A percentile compares a stretch with the other conserved stretches of the same genome.
Conservation (phyloP, 2,329 filamentous ascomycete species). For the Ceratocystis ficicola region DNA sequence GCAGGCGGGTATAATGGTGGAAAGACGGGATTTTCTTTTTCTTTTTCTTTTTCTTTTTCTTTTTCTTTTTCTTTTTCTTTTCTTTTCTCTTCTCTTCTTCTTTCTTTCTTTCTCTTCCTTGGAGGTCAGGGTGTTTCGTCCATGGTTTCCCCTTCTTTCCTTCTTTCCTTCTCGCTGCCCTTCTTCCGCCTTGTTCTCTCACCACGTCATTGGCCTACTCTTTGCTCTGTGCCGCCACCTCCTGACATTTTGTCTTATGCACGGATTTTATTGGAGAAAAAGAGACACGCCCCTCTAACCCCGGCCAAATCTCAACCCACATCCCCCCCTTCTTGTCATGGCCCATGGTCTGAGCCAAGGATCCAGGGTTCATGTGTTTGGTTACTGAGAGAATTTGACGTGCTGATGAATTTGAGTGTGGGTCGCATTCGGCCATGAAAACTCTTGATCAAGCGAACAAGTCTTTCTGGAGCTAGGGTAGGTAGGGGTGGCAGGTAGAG, state of each 20-base stretch:
- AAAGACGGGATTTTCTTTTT: neutral
- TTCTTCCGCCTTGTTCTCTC: neutral
- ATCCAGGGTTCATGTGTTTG: constrained; percentile 4
- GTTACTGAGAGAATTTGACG: constrained; percentile 9
- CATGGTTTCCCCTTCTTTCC: neutral
- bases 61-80: neutral
- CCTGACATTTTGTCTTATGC: neutral
- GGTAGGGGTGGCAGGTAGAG: neutral
- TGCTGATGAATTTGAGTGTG: constrained; percentile 12
- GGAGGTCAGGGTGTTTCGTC: neutral
- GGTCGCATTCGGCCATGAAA: constrained; percentile 15
- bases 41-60: no score
- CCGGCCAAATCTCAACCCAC: neutral
- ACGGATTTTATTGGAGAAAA: neutral
- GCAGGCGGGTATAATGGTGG: neutral
- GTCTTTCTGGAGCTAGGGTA: neutral
- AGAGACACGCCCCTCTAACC: neutral
- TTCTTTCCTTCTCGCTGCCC: neutral
- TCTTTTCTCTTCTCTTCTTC: neutral
- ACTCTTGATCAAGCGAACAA: constrained; percentile 7
- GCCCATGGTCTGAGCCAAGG: constrained; percentile 3
- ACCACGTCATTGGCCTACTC: neutral
- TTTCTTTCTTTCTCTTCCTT: neutral
- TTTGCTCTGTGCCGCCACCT: constrained; percentile 2
- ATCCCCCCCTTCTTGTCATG: constrained; percentile 9